Evolutionary conservation across 768 basidiomycete species (phyloP).

Genomic region (Termitomyces sp.): DNA sequence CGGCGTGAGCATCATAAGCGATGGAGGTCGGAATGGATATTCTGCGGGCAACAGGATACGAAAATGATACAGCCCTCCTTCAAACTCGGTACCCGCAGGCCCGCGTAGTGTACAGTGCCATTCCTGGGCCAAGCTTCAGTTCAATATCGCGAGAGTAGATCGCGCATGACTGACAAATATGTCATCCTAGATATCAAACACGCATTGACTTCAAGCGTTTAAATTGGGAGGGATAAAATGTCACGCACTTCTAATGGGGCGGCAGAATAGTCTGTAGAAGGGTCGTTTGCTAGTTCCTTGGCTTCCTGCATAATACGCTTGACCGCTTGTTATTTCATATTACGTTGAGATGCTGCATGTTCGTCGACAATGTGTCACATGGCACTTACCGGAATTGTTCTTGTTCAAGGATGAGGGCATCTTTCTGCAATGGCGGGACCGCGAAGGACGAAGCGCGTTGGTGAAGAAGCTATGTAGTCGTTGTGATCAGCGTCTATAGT

Average conservation of each 20-base stretch:
- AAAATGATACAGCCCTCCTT: slow-evolving; percentile 96
- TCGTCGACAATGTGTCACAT: not conserved
- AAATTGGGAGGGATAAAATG: not conserved
- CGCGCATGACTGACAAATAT: slow-evolving; percentile 66
- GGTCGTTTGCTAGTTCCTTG: slow-evolving; percentile 80
- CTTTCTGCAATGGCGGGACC: slow-evolving; percentile 18
- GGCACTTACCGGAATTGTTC: slow-evolving; percentile 77
- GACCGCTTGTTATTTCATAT: slow-evolving; percentile 54
- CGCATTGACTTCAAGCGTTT: slow-evolving; percentile 4
- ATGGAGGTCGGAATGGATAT: slow-evolving; percentile 96
- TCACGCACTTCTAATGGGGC: slow-evolving; percentile 70
- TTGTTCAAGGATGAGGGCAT: slow-evolving; percentile 61
- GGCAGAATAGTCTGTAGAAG: slow-evolving; percentile 84
- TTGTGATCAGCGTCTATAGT: not conserved
- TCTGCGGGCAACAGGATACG: slow-evolving; percentile 87
- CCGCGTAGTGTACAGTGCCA: slow-evolving; percentile 99
- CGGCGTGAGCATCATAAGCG: slow-evolving; percentile 94
- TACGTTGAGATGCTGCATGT: not conserved
- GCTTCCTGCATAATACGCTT: slow-evolving; percentile 99
- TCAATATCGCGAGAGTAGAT: slow-evolving; percentile 11
- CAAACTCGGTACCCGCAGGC: slow-evolving; percentile 83
- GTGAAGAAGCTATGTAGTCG: slow-evolving; percentile 24
- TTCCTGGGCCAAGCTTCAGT: slow-evolving; percentile 42
- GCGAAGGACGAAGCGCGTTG: slow-evolving; percentile 43
- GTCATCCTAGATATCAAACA: slow-evolving; percentile 57